Evolutionary conservation across 2,329 filamentous ascomycete species (phyloP), one percentile per base, ranked within the genome.

Genomic region (Stagonosporopsis chrysanthemi): DNA sequence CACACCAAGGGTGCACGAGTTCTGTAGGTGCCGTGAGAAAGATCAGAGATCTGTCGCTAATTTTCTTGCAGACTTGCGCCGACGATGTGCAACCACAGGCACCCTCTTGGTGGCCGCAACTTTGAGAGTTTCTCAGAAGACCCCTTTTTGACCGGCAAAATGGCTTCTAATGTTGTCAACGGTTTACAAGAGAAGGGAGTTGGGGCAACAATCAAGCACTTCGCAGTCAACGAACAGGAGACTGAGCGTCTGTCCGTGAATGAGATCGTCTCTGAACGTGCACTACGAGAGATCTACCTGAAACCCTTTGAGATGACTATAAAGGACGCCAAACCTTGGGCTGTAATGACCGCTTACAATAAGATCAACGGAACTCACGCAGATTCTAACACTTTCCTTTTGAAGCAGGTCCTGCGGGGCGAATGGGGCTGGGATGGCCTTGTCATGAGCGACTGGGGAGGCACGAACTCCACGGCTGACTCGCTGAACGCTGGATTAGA

Each of bases 1-100:
- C 88, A 86, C 63, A 89, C 89, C 6, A 88, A 91, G 70, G 89
- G 89, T 4, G 88, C 89, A 26, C 85, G 90, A 59, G 84, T 93
- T 40, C 80, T 93, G 71, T 74, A 66, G 6, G 70, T 58, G 17
- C 22, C 11, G 15, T n/a, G 9, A 4, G 5, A 17, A n/a, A 24
- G 4, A 12, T 11, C n/a, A 33, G 1, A 33, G 26, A 6, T 9
- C n/a, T 23, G 6, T 9, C 4, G 14, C 49, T 52, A 8, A 57
- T 14, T 29, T 45, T 29, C 24, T n/a, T 33, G 22, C 29, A 75
- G 72, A 7, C 82, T 94, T 2, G 90, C 88, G 0, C 90, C 90
- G 0, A 92, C 90, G 0, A 88, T 92, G 55, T 92, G 90, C 76
- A 88, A 91, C 78, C 91, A 95, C 66, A 85, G 91, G 14, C 89